These are phyloP conservation scores for Annulohypoxylon maeteangense DNA, from an alignment of 495 filamentous ascomycete species.

Conservation along the genomic window DNA sequence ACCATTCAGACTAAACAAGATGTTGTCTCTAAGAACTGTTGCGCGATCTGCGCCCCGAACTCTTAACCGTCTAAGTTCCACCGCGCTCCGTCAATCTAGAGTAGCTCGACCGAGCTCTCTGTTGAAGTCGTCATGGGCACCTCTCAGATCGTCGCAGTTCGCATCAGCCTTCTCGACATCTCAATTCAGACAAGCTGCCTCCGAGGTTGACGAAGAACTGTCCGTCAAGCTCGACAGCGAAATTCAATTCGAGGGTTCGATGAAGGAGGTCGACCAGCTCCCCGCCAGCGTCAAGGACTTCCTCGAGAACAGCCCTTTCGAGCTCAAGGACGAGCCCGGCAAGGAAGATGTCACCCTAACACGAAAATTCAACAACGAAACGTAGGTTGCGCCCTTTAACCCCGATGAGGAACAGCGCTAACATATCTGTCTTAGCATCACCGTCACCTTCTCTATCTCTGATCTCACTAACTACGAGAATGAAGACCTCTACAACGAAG, in stretches of 20 bases:
- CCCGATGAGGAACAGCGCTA: conserved; percentile 26
- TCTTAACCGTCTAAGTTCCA: conserved; percentile 67
- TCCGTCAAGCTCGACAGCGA: conserved; percentile 81
- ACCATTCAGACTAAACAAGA: conserved; percentile 55
- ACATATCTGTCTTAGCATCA: conserved; percentile 69
- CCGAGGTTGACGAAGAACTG: conserved; percentile 76
- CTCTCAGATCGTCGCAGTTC: conserved; percentile 61
- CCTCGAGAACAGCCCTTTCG: conserved; percentile 73
- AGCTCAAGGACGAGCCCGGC: conserved; percentile 81
- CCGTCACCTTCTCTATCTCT: conserved; percentile 90
- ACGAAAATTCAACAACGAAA: conserved; percentile 87
- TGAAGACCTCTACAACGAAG: background rate
- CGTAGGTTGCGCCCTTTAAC: conserved; percentile 63
- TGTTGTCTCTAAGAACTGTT: conserved; percentile 79
- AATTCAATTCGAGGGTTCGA: conserved; percentile 70
- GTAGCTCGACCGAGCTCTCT: conserved; percentile 48
- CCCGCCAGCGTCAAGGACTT: conserved; percentile 76
- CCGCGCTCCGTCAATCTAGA: conserved; percentile 62
- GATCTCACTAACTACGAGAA: conserved; percentile 76
- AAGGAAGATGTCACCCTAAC: conserved; percentile 87
- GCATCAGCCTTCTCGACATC: conserved; percentile 81
- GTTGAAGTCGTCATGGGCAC: conserved; percentile 47
- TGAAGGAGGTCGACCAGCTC: conserved; percentile 67
- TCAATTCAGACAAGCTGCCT: conserved; percentile 60
- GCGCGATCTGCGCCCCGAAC: conserved; percentile 77